Evolutionary conservation across 2,329 filamentous ascomycete species (phyloP), one percentile per base, ranked within the genome.

Genomic region (Emmonsiellopsis sp.): DNA sequence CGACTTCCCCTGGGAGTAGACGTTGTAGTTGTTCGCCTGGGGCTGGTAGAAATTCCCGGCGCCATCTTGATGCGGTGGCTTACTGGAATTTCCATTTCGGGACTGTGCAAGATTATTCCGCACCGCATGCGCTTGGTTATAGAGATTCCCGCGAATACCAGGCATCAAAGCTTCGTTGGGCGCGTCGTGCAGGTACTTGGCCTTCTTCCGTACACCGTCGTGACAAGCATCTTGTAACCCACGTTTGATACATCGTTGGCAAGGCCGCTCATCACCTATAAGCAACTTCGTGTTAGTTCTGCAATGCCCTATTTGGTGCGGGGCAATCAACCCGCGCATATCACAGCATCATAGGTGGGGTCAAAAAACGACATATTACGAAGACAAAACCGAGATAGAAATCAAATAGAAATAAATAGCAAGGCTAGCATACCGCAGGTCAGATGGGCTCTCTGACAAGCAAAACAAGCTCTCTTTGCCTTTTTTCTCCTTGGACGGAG

Each of bases 121-220:
- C 37, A 66, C 60, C 27, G 69, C 53, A n/a, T 68, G 62, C 68
- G 62, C 71, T 72, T 69, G 69, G 76, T 65, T 79, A 62, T 72
- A 71, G 57, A 65, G 80, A 63, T 86, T 88, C 63, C 82, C 86
- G 5, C 85, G 84, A 47, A 93, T 79, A 42, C 93, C 89, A n/a
- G 91, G 88, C 66, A 92, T 81, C 57, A 96, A 77, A 45, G 90
- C 90, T 68, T 94, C 90, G 51, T 89, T 83, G 37, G 92, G 91
- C 31, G 92, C 90, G 77, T 97, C 93, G 66, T 97, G 91, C 53
- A 98, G 86, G 70, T 98, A 98, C 71, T 98, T 98, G 51, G 93
- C 93, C 78, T 97, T 98, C 73, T 98, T 98, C 58, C 93, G 86
- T 50, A 97, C 90, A 52, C 93, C 93, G 67, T 98, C 93, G 69